Conservation (phyloP, 345 rosid species). For the Aquilaria sinensis region DNA sequence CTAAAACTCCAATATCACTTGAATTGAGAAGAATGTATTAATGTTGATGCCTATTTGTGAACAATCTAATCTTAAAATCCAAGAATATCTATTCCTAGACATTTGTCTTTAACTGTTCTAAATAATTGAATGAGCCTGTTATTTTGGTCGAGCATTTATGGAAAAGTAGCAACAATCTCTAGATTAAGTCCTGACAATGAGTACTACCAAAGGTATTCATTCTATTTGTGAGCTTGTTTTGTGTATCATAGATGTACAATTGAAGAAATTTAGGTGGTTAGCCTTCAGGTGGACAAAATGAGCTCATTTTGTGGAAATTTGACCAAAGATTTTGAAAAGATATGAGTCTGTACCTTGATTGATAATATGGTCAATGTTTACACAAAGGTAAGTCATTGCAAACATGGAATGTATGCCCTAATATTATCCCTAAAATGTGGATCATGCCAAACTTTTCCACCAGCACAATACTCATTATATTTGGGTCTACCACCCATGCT, state of each 20-base stretch:
- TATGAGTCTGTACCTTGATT: background rate
- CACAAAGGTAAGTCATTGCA: background rate
- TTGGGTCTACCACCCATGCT: too few relatives aligned
- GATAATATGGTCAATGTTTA: background rate
- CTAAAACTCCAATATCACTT: background rate
- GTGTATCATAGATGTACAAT: background rate
- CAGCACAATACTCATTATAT: too few relatives aligned
- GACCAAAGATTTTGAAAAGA: background rate
- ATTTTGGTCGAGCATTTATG: background rate
- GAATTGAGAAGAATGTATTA: background rate
- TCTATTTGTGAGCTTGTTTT: background rate
- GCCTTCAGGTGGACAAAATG: background rate
- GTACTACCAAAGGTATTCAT: too few relatives aligned
- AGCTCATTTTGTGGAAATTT: too few relatives aligned
- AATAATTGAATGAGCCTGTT: too few relatives aligned
- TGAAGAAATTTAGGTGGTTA: background rate
- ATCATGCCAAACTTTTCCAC: too few relatives aligned
- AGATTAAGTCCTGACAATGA: too few relatives aligned
- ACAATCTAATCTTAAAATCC: background rate
- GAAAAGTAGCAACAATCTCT: background rate
- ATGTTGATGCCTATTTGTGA: background rate
- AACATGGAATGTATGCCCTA: background rate
- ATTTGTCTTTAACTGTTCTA: background rate
- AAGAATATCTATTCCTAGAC: too few relatives aligned
- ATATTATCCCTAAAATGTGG: background rate